Evolutionary conservation across 768 basidiomycete species (phyloP).

Genomic region (Arthromyces matolae): DNA sequence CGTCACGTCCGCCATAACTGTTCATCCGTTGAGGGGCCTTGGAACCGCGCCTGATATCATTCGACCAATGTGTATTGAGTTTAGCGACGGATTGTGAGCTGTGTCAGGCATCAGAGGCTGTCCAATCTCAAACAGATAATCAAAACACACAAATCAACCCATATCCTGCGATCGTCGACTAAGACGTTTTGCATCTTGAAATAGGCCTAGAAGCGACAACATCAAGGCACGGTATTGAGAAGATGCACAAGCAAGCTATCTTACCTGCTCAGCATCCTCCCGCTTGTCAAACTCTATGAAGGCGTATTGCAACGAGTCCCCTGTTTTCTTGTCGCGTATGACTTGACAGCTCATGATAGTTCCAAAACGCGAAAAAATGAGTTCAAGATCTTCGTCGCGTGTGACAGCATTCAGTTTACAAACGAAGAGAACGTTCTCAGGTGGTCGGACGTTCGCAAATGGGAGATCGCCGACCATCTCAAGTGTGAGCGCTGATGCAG

Average conservation of each 20-base stretch:
- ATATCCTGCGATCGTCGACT: conserved; percentile 95
- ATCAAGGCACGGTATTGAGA: too few relatives aligned
- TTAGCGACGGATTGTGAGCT: conserved; percentile 94
- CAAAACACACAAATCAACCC: conserved; percentile 90
- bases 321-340: conserved; percentile 92
- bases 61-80: conserved; percentile 79
- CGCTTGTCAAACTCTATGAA: conserved; percentile 97
- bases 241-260: too few relatives aligned
- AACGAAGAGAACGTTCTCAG: conserved; percentile 97
- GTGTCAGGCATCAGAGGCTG: conserved; percentile 21
- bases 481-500: conserved; percentile 90
- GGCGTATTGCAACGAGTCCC: conserved; percentile 95
- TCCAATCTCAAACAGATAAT: conserved; percentile 1
- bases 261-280: conserved; percentile 90
- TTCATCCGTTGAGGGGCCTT: conserved; percentile 28
- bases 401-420: conserved; percentile 98
- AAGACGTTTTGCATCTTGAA: conserved; percentile 99
- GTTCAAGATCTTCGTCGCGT: conserved; percentile 90
- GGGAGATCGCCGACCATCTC: conserved; percentile 99
- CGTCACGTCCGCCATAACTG: conserved; percentile 69
- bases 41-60: conserved; percentile 58
- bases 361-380: conserved; percentile 96
- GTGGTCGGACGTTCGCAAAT: conserved; percentile 95
- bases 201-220: conserved; percentile 63
- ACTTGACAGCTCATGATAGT: conserved; percentile 97